Conservation (phyloP, 192 early-diverging fungal genomes). For the Coemansia sp. region DNA sequence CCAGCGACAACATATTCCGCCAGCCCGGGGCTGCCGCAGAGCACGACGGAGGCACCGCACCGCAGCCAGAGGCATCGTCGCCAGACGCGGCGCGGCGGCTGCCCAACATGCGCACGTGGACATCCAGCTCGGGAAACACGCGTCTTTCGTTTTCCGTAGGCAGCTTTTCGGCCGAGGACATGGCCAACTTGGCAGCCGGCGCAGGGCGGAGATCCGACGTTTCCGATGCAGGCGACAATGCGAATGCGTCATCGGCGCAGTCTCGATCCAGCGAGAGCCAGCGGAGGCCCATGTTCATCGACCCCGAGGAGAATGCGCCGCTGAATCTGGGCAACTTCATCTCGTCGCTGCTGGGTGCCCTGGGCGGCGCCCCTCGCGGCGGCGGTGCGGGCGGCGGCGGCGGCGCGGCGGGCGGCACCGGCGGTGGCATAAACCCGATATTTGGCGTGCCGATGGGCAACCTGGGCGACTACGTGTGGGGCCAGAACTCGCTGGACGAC, state of each 20-base stretch:
- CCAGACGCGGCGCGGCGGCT: slow-evolving; percentile 9
- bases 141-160: slow-evolving; percentile 39
- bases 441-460: slow-evolving; percentile 55
- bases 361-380: slow-evolving; percentile 34
- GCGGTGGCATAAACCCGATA: slow-evolving; percentile 15
- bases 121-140: slow-evolving; percentile 27
- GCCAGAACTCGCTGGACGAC: slow-evolving; percentile 76
- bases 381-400: slow-evolving; percentile 21
- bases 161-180: slow-evolving; percentile 9
- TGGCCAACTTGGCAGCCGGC: neutral
- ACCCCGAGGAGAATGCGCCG: slow-evolving; percentile 42
- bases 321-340: slow-evolving; percentile 36
- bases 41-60: neutral
- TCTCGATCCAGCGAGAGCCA: slow-evolving; percentile 12
- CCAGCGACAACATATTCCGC: slow-evolving; percentile 7
- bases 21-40: neutral
- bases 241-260: neutral
- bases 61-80: neutral
- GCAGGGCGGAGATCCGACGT: neutral
- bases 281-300: slow-evolving; percentile 39
- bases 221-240: neutral
- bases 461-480: slow-evolving; percentile 83
- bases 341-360: slow-evolving; percentile 39
- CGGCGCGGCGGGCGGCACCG: no score
- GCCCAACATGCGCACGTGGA: slow-evolving; percentile 38